Evolutionary conservation across 441 rosid genomes (phyloP).

Genomic region (Croton laevigatus): DNA sequence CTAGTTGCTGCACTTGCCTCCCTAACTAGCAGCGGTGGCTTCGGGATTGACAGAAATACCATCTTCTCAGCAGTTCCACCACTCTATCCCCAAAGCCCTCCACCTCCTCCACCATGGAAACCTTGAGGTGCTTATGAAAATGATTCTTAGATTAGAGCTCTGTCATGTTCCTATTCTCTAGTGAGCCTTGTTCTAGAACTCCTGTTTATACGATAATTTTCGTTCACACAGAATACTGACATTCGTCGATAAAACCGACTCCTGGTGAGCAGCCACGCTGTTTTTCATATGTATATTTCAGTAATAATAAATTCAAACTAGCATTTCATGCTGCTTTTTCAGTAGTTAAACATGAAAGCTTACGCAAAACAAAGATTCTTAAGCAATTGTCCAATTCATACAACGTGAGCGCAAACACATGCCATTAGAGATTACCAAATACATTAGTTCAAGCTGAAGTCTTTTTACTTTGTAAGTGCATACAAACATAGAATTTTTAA

Average conservation of each 20-base stretch:
- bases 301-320: not conserved
- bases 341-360: not conserved
- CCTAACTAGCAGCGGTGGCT: conserved; percentile 50
- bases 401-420: no score
- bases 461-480: not conserved
- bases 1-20: conserved; percentile 75
- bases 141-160: not conserved
- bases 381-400: not conserved
- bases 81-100: conserved; percentile 56
- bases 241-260: not conserved
- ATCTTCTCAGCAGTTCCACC: conserved; percentile 74
- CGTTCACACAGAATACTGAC: not conserved
- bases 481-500: not conserved
- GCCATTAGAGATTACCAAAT: no score
- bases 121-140: conserved; percentile 40
- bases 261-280: not conserved
- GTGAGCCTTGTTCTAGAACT: not conserved
- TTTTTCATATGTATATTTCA: not conserved
- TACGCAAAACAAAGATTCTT: not conserved
- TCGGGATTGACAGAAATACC: conserved; percentile 50
- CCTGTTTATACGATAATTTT: not conserved
- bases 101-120: conserved; percentile 77
- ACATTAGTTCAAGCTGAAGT: not conserved
- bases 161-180: not conserved
- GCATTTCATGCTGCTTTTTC: not conserved